Base-by-base conservation (phyloP, 2,329 filamentous ascomycete species). In the Fusarium mangiferae region DNA sequence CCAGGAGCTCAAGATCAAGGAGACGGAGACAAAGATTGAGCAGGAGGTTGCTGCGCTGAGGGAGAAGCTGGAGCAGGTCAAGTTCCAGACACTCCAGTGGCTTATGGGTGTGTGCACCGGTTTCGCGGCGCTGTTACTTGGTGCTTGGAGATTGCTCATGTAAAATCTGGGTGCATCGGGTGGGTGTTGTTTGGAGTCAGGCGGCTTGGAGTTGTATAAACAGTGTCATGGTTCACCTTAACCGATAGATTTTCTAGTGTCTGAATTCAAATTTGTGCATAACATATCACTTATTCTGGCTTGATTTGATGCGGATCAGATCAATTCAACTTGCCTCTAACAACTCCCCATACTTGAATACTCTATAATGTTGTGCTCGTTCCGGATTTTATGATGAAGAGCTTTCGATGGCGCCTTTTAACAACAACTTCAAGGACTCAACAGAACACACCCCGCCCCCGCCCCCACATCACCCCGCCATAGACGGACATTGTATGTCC, bases 51-150 rank as follows among this genome's bases (percentile, higher is more conserved):
- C 96, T 45, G 93, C 93, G 38, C 83, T 99, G 80, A 88, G 94
- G 75, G 96, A 98, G 86, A 92, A 97, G 84, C 88, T 99, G 54
- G 96, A 99, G 85, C 93, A 94, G 76, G 96, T 99, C 82, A 99
- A 99, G 87, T 98, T 98, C 84, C 94, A 95, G 81, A 98, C 96
- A 41, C 84, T 99, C 82, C 96, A 99, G 87, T 99, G 96, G 96
- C 86, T 99, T 76, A 98, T 98, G 92, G 95, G 92, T 80, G 94
- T 93, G 44, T 90, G 89, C 78, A 92, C 90, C 2, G 90, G 90
- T 80, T 92, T 91, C 63, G 90, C 90, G 5, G 91, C 91, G 24
- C 81, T 93, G 78, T 80, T 92, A 80, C 85, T 93, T 75, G 91
- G 91, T 91, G 90, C 90, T 73, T 93, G 91, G 91, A 86, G 91